phyloP scores from a whole-genome alignment of 2,329 filamentous ascomycete genomes.

The Beauveria sp. region DNA sequence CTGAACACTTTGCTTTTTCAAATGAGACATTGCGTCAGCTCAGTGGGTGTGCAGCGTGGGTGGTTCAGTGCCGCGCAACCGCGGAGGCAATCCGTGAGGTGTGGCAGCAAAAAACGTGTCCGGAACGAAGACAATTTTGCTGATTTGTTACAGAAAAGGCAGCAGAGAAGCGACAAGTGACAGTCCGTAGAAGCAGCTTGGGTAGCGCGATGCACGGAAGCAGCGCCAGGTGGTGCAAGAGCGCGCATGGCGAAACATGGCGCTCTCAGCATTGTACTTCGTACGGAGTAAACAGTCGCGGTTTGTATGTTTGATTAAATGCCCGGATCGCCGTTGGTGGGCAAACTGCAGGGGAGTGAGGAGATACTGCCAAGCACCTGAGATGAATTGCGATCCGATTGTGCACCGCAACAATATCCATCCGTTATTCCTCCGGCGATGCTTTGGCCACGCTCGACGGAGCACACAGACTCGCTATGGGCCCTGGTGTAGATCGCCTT shows the following conservation, averaged over 20 bases:
- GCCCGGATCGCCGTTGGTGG: background rate
- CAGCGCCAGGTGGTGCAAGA: background rate
- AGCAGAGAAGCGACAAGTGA: background rate
- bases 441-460: background rate
- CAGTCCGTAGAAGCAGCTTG: background rate
- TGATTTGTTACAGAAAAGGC: background rate
- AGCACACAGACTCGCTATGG: conserved; percentile 2
- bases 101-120: background rate
- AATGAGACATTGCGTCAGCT: conserved; percentile 6
- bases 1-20: background rate
- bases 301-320: background rate
- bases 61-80: background rate
- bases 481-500: conserved; percentile 1
- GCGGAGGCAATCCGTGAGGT: background rate
- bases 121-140: background rate
- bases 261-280: too few species aligned
- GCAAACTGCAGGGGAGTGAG: background rate
- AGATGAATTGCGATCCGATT: background rate
- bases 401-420: background rate
- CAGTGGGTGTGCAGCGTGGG: background rate
- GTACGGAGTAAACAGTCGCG: too few species aligned
- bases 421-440: background rate
- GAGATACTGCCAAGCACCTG: background rate
- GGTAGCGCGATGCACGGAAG: background rate
- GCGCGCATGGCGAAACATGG: background rate